A percentile compares a stretch with the other conserved stretches of the same genome.
Conservation (phyloP, 2,329 filamentous ascomycete genomes). For the Cladophialophora exuberans region DNA sequence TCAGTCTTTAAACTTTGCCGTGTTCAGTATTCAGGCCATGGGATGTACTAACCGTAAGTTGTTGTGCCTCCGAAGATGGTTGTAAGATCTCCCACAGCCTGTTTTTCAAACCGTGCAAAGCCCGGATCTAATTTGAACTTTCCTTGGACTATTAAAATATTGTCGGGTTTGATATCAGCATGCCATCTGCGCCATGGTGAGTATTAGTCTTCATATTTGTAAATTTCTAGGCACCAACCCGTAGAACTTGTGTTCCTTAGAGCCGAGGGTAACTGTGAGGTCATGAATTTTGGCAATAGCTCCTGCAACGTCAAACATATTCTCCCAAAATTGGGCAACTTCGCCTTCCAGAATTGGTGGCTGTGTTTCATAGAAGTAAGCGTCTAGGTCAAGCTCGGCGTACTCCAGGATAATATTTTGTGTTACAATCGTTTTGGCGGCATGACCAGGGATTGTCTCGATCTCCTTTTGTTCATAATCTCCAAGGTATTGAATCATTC, state of each 20-base stretch:
- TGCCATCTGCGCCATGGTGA: not conserved
- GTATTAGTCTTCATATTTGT: too few species aligned
- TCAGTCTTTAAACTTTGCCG: too few species aligned
- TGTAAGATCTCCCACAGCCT: not conserved
- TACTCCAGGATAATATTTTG: slow-evolving; percentile 7
- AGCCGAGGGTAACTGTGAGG: not conserved
- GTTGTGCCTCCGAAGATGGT: not conserved
- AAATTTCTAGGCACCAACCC: too few species aligned
- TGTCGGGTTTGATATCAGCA: slow-evolving; percentile 7
- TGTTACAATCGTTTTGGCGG: too few species aligned
- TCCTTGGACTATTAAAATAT: slow-evolving; percentile 1
- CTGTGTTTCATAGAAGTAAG: not conserved
- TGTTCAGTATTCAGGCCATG: too few species aligned
- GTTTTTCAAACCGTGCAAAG: not conserved
- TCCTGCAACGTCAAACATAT: not conserved
- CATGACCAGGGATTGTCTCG: not conserved
- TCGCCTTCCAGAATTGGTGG: not conserved
- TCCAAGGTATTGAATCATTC: slow-evolving; percentile 2
- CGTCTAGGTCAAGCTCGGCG: slow-evolving; percentile 5
- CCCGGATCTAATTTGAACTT: slow-evolving; percentile 2
- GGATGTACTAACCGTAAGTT: too few species aligned
- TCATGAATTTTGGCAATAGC: not conserved
- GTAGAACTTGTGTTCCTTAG: not conserved
- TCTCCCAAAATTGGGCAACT: not conserved
- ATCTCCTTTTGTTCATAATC: not conserved